A percentile compares a stretch with the other conserved stretches of the same genome.
These are phyloP conservation scores for Podaxis pistillaris DNA, from an alignment of 768 basidiomycete genomes.

Conservation along the genomic window DNA sequence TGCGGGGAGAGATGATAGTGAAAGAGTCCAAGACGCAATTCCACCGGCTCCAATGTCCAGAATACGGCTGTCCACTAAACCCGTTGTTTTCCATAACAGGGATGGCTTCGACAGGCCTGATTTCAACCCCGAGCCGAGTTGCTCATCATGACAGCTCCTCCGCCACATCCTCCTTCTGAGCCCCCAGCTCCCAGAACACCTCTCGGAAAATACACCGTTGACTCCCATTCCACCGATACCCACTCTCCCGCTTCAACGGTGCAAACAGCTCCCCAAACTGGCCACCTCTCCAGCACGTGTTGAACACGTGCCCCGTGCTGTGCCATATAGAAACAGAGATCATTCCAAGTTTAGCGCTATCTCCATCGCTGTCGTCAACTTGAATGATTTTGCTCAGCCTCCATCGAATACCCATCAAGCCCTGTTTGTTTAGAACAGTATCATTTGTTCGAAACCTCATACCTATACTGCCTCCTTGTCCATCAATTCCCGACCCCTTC, in stretches of 20 bases:
- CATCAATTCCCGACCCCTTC: not conserved
- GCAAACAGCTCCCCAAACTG: not conserved
- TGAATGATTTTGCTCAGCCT: slow-evolving; percentile 17
- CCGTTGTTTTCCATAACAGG: slow-evolving; percentile 8
- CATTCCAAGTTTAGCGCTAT: slow-evolving; percentile 17
- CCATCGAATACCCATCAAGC: slow-evolving; percentile 2
- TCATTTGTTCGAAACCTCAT: not conserved
- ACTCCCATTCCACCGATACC: not conserved
- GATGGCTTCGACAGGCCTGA: slow-evolving; percentile 19
- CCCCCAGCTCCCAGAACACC: not conserved
- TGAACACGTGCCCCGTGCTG: slow-evolving; percentile 19
- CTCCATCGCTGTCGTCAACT: slow-evolving; percentile 16
- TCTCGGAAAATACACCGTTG: not conserved
- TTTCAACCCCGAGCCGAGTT: slow-evolving; percentile 27
- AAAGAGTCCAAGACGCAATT: not conserved
- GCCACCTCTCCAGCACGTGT: slow-evolving; percentile 16
- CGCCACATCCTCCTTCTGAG: not conserved
- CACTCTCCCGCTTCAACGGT: not conserved
- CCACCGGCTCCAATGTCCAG: not conserved
- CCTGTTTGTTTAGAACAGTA: slow-evolving; percentile 1
- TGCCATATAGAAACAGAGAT: slow-evolving; percentile 13
- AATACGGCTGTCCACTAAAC: slow-evolving; percentile 2
- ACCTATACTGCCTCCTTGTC: not conserved
- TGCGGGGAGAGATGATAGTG: not conserved
- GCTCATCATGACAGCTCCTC: not conserved